Conservation (phyloP, 176 grass and related monocot genomes). For the Saccharum spontaneum region DNA sequence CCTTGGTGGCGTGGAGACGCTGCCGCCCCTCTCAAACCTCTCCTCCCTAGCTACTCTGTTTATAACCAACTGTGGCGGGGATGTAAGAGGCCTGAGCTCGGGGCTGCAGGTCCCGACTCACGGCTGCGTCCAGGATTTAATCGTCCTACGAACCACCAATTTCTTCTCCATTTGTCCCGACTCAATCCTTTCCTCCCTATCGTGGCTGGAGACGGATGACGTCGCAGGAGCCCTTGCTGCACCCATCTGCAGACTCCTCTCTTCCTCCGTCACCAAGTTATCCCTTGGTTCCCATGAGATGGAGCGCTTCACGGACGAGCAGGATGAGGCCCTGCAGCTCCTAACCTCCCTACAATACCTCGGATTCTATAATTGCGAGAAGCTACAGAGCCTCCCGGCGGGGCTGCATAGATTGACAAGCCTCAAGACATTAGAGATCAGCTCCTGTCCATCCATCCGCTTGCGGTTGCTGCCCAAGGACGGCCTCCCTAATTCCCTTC, state of each 20-base stretch:
- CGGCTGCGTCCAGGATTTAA: background rate
- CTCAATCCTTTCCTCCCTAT: background rate
- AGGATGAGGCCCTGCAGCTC: background rate
- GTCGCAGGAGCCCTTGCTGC: background rate
- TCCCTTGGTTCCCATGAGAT: no score
- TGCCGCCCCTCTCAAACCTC: slow-evolving; percentile 9
- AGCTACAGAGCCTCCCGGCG: background rate
- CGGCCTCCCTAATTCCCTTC: no score
- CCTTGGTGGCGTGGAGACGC: fast-evolving
- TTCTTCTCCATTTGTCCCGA: background rate
- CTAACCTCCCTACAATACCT: background rate
- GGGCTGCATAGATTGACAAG: no score
- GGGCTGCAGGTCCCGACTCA: background rate
- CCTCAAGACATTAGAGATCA: no score
- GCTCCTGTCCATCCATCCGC: no score
- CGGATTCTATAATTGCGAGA: fast-evolving
- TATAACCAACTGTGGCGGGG: no score
- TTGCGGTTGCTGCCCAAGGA: no score
- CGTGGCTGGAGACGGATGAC: background rate
- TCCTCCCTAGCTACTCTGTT: background rate
- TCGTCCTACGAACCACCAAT: fast-evolving
- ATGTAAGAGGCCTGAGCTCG: background rate
- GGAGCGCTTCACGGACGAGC: background rate
- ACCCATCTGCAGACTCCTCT: no score
- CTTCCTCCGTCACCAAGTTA: no score